Conservation (phyloP, 2,329 filamentous ascomycete genomes). For the Nemania diffusa region DNA sequence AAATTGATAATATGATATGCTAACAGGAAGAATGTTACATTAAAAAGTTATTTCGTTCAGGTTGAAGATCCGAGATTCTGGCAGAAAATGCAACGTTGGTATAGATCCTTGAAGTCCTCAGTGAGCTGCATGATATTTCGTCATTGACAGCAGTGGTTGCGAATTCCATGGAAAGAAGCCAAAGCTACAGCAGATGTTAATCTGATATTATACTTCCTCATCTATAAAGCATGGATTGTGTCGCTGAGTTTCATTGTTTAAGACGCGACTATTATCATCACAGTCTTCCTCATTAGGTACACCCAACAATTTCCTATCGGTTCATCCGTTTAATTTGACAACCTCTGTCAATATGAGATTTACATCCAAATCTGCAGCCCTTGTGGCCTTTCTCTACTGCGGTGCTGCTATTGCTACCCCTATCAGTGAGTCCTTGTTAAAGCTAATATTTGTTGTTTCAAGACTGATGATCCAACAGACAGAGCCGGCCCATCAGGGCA, state of each 20-base stretch:
- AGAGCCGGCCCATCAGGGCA: not conserved
- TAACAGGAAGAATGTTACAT: not conserved
- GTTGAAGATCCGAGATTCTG: not conserved
- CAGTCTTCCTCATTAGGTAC: not conserved
- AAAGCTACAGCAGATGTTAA: not conserved
- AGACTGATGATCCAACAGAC: not conserved
- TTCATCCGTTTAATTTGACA: not conserved
- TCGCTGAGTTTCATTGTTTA: not conserved
- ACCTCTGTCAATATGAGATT: not conserved
- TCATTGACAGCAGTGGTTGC: not conserved
- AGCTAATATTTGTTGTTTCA: constrained; percentile 26
- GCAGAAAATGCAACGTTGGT: not conserved
- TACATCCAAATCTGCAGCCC: not conserved
- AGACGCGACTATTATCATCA: not conserved
- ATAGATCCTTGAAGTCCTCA: not conserved
- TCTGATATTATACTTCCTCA: not conserved
- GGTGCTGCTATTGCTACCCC: not conserved
- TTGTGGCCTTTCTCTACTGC: not conserved
- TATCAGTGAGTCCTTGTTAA: not conserved
- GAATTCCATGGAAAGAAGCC: not conserved
- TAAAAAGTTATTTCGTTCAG: not conserved
- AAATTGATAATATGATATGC: not conserved
- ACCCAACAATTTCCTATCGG: not conserved
- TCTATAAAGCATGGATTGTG: not conserved
- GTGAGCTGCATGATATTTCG: not conserved